phyloP scores from a whole-genome alignment of 257 asterid species.

The Knoxia roxburghii region DNA sequence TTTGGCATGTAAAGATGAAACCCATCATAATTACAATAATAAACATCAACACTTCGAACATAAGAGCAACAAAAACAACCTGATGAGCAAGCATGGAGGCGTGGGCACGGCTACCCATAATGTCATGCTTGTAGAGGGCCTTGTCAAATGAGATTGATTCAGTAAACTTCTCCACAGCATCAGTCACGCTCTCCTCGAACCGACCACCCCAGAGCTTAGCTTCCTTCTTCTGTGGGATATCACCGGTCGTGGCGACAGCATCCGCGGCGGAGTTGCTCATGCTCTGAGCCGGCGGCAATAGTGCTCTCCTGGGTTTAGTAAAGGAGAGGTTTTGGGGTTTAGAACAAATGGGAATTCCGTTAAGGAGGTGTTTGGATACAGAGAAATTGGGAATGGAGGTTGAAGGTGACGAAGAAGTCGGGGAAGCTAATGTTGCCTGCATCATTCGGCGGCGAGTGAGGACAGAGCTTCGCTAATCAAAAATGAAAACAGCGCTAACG shows the following conservation, averaged over 20 bases:
- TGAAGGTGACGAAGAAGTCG: constrained; percentile 7
- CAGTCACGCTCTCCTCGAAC: constrained; percentile 85
- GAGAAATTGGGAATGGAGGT: constrained; percentile 13
- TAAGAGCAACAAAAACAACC: constrained; percentile 22
- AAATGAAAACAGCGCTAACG: no score
- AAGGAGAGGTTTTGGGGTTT: constrained; percentile 6
- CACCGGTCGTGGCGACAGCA: neutral
- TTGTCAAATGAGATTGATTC: constrained; percentile 91
- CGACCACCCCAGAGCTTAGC: constrained; percentile 97
- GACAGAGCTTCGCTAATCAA: neutral
- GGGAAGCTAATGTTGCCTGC: constrained; percentile 22
- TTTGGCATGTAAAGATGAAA: neutral
- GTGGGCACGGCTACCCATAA: constrained; percentile 93
- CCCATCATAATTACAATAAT: neutral
- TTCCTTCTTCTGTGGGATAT: constrained; percentile 36
- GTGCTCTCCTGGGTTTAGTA: neutral
- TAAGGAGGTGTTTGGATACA: constrained; percentile 14
- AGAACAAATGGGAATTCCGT: neutral
- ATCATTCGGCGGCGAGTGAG: constrained; percentile 14
- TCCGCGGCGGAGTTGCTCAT: constrained; percentile 22
- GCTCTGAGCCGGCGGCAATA: constrained; percentile 14
- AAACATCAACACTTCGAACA: neutral
- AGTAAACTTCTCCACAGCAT: constrained; percentile 85
- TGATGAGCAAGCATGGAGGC: constrained; percentile 92
- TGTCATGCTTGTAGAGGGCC: constrained; percentile 85